Evolutionary conservation across 1,139 yeast genomes (phyloP), one percentile per base, ranked within the genome.

Genomic region (Keqinozyma sinolaborantium): DNA sequence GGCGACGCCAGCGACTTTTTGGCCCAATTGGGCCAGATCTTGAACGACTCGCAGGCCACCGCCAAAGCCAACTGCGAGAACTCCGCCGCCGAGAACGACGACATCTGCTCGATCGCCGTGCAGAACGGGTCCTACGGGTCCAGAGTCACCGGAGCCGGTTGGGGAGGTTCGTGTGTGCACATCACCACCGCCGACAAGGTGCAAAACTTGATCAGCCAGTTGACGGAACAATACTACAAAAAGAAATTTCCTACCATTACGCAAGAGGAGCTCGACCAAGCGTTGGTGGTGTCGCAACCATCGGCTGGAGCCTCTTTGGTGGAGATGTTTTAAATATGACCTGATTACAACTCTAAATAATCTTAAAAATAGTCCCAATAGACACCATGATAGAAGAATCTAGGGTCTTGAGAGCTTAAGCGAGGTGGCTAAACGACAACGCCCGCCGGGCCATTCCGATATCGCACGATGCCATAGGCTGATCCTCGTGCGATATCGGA

Each of bases 61-160:
- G 75, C 83, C 4, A 69, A 77, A 30, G 58, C 65, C 25, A 44
- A 56, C 14, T 57, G 68, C 30, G 75, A 70, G 54, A 70, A 77
- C 36, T 76, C 83, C 35, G 77, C 86, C 2, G 70, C 73, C 64
- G 11, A 79, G 69, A 41, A 70, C 75, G 35, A 78, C 76, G 56
- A 57, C 7, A 57, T 82, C 24, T 76, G 83, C 50, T 35, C 45
- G 9, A 69, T 81, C 41, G 86, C 85, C 3, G 54, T 64, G 16
- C 51, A 47, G 3, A 65, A 72, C 39, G 88, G 88, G 4, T 64
- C 86, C 1, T 66, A 58, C 38, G 88, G 88, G 16, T 76, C 86
- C 3, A 67, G 90, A 41, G 73, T 80, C 24, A 82, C 90, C 6
- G 90, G 90, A 25, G 88, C 90, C n/a, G 90, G 88, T 7, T 82